Percentiles rank a stretch among this genome's conserved stretches.
phyloP scores from a whole-genome alignment of 306 rosid genomes.

The Gillenia trifoliata region DNA sequence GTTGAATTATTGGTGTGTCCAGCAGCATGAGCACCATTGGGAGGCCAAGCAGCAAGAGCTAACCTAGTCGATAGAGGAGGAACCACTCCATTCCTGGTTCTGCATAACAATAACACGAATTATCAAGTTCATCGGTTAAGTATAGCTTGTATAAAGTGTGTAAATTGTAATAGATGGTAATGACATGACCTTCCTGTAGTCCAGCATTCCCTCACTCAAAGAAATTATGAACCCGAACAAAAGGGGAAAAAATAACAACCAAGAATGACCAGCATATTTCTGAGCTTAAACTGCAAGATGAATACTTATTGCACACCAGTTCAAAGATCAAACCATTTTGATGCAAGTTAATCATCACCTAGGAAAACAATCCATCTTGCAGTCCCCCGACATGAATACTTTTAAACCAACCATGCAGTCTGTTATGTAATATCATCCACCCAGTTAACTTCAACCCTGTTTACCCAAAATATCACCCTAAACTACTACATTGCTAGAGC shows the following conservation, averaged over 20 bases:
- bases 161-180: not conserved
- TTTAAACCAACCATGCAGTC: not conserved
- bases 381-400: not conserved
- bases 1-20: slow-evolving; percentile 24
- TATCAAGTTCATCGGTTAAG: not conserved
- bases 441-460: not conserved
- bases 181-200: not conserved
- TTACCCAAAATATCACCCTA: not conserved
- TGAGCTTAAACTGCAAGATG: not conserved
- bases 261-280: not conserved
- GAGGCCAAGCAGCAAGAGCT: slow-evolving; percentile 84
- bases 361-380: not conserved
- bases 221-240: not conserved
- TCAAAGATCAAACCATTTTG: not conserved
- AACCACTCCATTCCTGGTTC: slow-evolving; percentile 62
- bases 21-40: slow-evolving; percentile 31
- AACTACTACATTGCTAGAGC: not conserved
- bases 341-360: not conserved
- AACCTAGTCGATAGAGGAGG: slow-evolving; percentile 78
- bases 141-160: not conserved
- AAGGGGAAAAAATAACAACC: not conserved
- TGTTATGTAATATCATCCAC: not conserved
- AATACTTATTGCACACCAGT: not conserved
- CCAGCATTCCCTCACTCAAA: not conserved
- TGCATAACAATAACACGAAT: slow-evolving; percentile 28